These are phyloP conservation scores for Ophiosphaerella herpotricha DNA, from an alignment of 2,329 filamentous ascomycete species.

Conservation along the genomic window DNA sequence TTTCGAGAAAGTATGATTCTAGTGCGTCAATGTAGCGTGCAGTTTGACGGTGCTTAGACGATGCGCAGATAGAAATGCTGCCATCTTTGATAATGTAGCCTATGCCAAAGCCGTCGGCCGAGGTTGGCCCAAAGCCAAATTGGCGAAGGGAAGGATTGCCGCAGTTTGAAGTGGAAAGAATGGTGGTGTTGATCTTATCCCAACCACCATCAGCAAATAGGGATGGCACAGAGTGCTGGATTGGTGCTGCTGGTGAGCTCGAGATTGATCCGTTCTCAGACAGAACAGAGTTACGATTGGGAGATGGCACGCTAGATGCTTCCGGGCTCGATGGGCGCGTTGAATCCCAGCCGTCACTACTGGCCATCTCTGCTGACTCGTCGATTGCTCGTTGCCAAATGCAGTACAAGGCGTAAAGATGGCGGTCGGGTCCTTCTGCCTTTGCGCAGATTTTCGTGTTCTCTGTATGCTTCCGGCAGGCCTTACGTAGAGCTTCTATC, in stretches of 20 bases:
- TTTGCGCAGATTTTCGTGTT: constrained; percentile 86
- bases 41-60: constrained; percentile 92
- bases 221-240: constrained; percentile 64
- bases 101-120: constrained; percentile 92
- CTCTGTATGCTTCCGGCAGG: constrained; percentile 79
- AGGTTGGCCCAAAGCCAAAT: constrained; percentile 95
- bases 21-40: constrained; percentile 86
- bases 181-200: constrained; percentile 94
- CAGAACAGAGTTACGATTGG: constrained; percentile 57
- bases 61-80: constrained; percentile 85
- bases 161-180: constrained; percentile 97
- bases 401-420: constrained; percentile 91
- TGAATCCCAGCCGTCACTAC: constrained; percentile 58
- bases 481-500: constrained; percentile 80
- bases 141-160: constrained; percentile 93
- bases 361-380: constrained; percentile 64
- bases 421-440: constrained; percentile 87
- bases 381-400: constrained; percentile 92
- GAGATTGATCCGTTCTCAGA: constrained; percentile 55
- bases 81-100: constrained; percentile 99
- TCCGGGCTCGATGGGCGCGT: constrained; percentile 58
- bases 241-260: constrained; percentile 57
- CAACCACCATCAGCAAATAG: constrained; percentile 89
- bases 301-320: constrained; percentile 57
- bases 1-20: constrained; percentile 88